These are phyloP conservation scores for Avena insularis DNA, from an alignment of 176 grass and related monocot species.

Conservation along the genomic window DNA sequence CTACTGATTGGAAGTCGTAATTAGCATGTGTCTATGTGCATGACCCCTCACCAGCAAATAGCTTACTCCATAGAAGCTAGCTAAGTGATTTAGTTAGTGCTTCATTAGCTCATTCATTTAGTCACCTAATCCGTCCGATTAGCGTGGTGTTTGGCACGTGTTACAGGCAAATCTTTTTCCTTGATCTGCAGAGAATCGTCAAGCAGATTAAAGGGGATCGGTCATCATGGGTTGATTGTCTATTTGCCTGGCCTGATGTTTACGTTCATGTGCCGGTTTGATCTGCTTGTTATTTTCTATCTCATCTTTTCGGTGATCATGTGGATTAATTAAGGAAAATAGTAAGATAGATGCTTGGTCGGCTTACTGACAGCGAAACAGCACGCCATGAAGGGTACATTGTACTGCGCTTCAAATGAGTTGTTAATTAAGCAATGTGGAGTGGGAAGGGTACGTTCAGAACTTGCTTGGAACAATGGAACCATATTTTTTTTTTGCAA, in stretches of 20 bases:
- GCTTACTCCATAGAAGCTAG: neutral
- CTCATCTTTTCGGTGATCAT: no score
- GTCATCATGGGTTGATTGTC: conserved; percentile 25
- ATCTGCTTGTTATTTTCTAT: no score
- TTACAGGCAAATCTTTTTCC: neutral
- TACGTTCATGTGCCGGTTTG: neutral
- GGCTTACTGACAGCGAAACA: no score
- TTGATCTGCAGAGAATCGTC: conserved; percentile 22
- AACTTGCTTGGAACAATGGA: no score
- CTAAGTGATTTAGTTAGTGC: neutral
- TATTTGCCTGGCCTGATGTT: neutral
- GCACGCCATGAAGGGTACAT: no score
- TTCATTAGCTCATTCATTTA: neutral
- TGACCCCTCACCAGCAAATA: conserved; percentile 34
- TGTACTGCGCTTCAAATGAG: no score
- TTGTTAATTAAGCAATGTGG: no score
- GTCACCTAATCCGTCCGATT: neutral
- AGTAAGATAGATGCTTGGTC: no score
- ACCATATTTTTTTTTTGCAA: no score
- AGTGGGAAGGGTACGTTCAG: no score
- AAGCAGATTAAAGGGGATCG: neutral
- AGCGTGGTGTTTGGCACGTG: conserved; percentile 16
- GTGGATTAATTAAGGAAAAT: no score
- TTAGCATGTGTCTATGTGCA: neutral
- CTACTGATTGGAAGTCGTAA: neutral